Conservation (phyloP, 352 stramenopile species). For the Phytophthora uliginosa region DNA sequence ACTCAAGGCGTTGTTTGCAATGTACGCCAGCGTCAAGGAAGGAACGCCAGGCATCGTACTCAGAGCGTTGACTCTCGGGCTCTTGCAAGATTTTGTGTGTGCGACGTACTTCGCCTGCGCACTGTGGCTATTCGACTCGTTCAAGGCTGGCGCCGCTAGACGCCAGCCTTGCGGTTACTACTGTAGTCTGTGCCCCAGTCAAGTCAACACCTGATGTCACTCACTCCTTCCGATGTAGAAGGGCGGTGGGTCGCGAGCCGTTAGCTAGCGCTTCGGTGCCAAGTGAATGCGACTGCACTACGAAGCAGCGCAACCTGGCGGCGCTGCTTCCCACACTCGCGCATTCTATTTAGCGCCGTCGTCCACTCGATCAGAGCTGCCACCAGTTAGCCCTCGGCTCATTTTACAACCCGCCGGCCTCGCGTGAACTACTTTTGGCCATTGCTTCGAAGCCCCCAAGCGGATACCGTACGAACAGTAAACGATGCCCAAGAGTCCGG, state of each 20-base stretch:
- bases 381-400: background rate
- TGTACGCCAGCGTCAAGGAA: conserved; percentile 26
- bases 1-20: conserved; percentile 34
- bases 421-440: background rate
- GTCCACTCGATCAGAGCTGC: background rate
- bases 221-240: too few relatives aligned
- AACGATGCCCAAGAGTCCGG: background rate
- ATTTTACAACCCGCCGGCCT: background rate
- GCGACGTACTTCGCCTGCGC: conserved; percentile 18
- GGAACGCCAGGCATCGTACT: conserved; percentile 16
- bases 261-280: background rate
- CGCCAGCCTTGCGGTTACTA: background rate
- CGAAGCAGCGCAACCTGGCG: background rate
- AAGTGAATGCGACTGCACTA: background rate
- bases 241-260: background rate
- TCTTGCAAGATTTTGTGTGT: conserved; percentile 52
- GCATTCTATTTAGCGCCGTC: background rate
- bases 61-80: conserved; percentile 31
- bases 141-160: background rate
- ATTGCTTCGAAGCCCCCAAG: background rate
- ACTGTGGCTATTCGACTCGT: background rate
- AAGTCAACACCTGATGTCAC: too few relatives aligned
- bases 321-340: background rate
- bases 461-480: background rate
- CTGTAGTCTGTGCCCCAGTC: too few relatives aligned